Base-by-base conservation (phyloP, 768 basidiomycete genomes). In the Tremella yokohamensis region DNA sequence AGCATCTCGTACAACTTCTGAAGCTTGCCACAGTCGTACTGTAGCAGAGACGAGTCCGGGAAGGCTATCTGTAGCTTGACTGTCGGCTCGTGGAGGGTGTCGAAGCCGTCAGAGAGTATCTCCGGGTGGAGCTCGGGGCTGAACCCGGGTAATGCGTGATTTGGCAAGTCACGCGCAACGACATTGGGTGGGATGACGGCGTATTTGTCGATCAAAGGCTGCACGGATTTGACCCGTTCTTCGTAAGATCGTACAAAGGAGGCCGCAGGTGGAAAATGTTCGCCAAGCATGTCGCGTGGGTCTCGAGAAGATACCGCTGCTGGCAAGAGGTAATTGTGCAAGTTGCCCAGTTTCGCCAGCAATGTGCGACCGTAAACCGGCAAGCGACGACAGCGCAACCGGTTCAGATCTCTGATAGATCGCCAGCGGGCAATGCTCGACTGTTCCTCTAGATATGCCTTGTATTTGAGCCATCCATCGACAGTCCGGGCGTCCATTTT, bases 21-120 rank as follows among this genome's bases (percentile, higher is more conserved):
- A 12, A 98, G 82, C 71, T 98, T 98, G 45, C 93, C 93, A 68
- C 93, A 96, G 74, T 98, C 93, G 73, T 91, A 96, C 72, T 96
- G 92, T 7, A 96, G 81, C 29, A 94, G 80, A 3, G 86, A 89
- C 0, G 87, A 84, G 65, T 93, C 89, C 0, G 93, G 93, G 74
- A 97, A 96, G 1, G 90, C 92, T 54, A 97, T 90, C 65, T 91
- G 89, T 26, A 90, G 81, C 72, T 89, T 90, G 64, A 91, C 89
- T 40, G 82, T 84, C 1, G 86, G 78, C 22, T 79, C 81, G 72
- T 96, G 92, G 11, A 96, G 76, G 0, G 78, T 77, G 68, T 92
- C 90, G 67, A 91, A 88, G 15, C 78, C 77, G 1, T 77, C 72
- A 45, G 73, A 70, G 39, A 54, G 74, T 64, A 64, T 77, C 53